Conservation (phyloP, 2,329 filamentous ascomycete species). For the Colletotrichum echinochloae region DNA sequence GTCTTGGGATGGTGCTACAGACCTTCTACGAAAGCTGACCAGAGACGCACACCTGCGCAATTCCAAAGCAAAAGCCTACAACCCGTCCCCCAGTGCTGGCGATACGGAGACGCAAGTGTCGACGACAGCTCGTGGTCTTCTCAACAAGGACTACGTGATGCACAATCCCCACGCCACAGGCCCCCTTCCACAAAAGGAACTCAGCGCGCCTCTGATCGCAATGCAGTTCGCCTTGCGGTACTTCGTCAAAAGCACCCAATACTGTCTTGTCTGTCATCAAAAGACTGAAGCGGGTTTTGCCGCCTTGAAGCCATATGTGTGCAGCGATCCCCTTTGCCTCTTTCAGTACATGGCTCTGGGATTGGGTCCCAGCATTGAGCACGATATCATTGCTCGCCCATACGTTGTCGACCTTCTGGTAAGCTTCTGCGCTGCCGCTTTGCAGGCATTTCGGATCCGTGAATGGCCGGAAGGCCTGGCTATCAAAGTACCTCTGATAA, state of each 20-base stretch:
- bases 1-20: conserved; percentile 40
- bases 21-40: conserved; percentile 20
- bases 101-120: conserved; percentile 25
- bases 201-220: conserved; percentile 66
- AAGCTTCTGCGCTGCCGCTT: conserved; percentile 80
- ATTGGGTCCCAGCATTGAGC: conserved; percentile 86
- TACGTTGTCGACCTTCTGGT: conserved; percentile 87
- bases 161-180: conserved; percentile 39
- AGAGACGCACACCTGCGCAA: conserved; percentile 23
- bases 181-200: conserved; percentile 40
- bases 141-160: conserved; percentile 30
- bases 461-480: conserved; percentile 58
- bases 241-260: conserved; percentile 84
- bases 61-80: neutral
- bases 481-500: conserved; percentile 48
- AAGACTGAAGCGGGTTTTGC: conserved; percentile 72
- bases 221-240: conserved; percentile 85
- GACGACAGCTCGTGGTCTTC: conserved; percentile 3
- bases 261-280: conserved; percentile 87
- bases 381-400: conserved; percentile 83
- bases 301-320: conserved; percentile 83
- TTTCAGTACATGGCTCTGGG: conserved; percentile 92
- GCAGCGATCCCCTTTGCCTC: conserved; percentile 78
- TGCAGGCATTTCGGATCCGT: conserved; percentile 54
- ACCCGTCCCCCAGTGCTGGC: no score